Conservation (phyloP, 495 filamentous ascomycete genomes). For the Podospora bellae-mahoneyi region DNA sequence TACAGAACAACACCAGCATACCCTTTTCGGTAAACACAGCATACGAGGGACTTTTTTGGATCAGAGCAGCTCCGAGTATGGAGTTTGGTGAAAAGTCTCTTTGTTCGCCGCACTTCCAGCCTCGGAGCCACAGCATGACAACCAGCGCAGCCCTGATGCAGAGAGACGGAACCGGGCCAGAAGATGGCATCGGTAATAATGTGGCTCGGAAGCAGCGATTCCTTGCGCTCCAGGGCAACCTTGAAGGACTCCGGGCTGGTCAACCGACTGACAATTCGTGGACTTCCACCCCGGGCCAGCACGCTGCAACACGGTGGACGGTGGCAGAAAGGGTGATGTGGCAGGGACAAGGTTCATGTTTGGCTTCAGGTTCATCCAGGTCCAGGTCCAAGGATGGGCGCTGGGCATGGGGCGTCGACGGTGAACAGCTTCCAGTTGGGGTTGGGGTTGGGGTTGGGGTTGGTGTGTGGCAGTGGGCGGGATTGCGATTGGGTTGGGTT, state of each 20-base stretch:
- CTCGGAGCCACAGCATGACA: constrained; percentile 5
- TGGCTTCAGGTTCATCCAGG: background rate
- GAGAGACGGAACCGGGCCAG: constrained; percentile 10
- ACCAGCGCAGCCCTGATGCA: constrained; percentile 7
- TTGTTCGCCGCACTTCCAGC: constrained; percentile 3
- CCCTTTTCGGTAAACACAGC: background rate
- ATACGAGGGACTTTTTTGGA: background rate
- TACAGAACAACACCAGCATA: background rate
- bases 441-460: background rate
- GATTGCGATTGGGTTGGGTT: background rate
- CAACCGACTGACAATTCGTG: no score
- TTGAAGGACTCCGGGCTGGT: no score
- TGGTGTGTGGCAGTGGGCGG: background rate
- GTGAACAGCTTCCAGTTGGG: background rate
- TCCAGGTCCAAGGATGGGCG: background rate
- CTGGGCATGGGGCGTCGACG: background rate
- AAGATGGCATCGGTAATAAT: background rate
- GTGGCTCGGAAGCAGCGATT: constrained; percentile 25
- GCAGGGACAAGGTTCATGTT: background rate
- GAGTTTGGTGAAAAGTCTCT: no score
- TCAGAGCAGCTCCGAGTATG: background rate
- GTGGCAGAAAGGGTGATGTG: background rate
- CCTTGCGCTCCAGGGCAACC: background rate
- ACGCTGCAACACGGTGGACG: background rate
- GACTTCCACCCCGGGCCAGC: background rate